Evolutionary conservation across 345 rosid species (phyloP), one percentile per base, ranked within the genome.

Genomic region (thale cress (Arabidopsis thaliana)): DNA sequence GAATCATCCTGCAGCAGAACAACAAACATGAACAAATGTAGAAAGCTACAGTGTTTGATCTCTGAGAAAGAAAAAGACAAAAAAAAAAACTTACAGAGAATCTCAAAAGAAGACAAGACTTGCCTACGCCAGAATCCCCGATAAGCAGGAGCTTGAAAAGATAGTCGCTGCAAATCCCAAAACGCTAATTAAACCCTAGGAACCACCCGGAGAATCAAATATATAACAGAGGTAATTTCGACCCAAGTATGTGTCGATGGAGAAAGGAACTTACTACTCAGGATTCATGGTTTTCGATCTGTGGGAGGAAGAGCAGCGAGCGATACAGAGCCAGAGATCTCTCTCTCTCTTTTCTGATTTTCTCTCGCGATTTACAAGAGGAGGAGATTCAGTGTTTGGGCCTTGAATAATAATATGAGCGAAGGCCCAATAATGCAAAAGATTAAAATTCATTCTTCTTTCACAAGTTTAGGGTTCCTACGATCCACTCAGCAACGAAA

Each of bases 111-210:
- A 85, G 85, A 71, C 87, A 83, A 51, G 87, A 85, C 65, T 85
- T 85, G 20, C 89, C 89, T 67, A 85, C 89, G 57, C 89, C 89
- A 53, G 89, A 85, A 71, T 85, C 87, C 74, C 89, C 89, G 42
- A 85, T 85, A 44, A 85, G 85, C 73, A 85, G 73, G 67, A 85
- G 89, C 83, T 85, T 85, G 80, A 85, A 85, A 52, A 85, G 82
- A 72, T 83, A 85, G 77, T 85, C 89, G 79, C 89, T 85, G 83
- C 74, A 81, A 61, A 70, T 48, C 42, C 59, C 46, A 69, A 33
- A 58, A 36, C 6, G 6, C 45, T 42, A 12, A 42, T 8, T 38
- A 38, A 23, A 12, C 37, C 63, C 62, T 58, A 56, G 10, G 4
- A 28, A 28, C 32, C 32, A 28, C 32, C 32, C 44, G 50, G 8